Conservation (phyloP, 2,329 filamentous ascomycete species). For the Phaeosphaeriaceae sp. region DNA sequence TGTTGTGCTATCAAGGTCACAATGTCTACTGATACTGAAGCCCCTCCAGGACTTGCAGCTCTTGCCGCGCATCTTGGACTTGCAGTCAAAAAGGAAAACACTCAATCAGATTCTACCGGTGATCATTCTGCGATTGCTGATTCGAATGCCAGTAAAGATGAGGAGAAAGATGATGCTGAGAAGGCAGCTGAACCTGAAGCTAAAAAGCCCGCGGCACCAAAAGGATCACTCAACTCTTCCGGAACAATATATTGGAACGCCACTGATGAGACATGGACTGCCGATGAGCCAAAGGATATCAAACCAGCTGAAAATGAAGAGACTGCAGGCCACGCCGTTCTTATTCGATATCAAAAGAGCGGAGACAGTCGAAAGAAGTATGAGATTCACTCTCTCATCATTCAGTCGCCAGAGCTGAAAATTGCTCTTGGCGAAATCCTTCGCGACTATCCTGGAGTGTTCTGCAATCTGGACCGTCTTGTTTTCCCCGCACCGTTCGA, state of each 20-base stretch:
- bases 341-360: constrained; percentile 48
- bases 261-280: constrained; percentile 34
- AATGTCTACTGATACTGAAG: too few species aligned
- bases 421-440: constrained; percentile 62
- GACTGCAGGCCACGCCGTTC: constrained; percentile 62
- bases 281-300: constrained; percentile 31
- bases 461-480: constrained; percentile 64
- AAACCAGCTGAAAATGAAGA: constrained; percentile 63
- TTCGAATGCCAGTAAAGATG: too few species aligned
- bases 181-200: constrained; percentile 3
- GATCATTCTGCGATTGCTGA: too few species aligned
- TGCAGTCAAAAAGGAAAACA: too few species aligned
- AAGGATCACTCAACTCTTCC: constrained; percentile 25
- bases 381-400: constrained; percentile 66
- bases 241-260: constrained; percentile 30
- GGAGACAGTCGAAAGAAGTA: constrained; percentile 65
- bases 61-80: too few species aligned
- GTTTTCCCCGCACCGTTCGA: constrained; percentile 67
- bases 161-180: not conserved
- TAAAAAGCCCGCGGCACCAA: constrained; percentile 3
- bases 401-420: constrained; percentile 69
- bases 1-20: too few species aligned
- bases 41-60: too few species aligned
- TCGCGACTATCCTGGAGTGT: constrained; percentile 65
- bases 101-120: too few species aligned